These are phyloP conservation scores for Alternaria panax DNA, from an alignment of 2,329 filamentous ascomycete genomes.

Conservation along the genomic window DNA sequence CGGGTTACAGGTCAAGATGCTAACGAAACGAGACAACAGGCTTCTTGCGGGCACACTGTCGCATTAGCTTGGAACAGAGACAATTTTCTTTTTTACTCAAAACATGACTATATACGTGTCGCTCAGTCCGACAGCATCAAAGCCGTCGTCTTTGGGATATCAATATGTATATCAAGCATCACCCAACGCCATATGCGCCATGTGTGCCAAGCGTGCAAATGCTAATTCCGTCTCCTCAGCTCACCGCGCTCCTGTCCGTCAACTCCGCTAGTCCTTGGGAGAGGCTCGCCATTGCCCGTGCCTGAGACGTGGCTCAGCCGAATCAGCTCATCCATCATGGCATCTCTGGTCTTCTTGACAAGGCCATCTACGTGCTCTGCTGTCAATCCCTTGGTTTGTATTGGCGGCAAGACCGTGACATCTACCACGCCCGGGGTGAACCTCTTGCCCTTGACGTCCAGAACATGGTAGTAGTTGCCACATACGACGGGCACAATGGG, in stretches of 20 bases:
- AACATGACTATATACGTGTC: constrained; percentile 12
- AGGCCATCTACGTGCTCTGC: constrained; percentile 46
- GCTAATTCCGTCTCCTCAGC: constrained; percentile 37
- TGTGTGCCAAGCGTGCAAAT: constrained; percentile 7
- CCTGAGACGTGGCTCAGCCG: constrained; percentile 41
- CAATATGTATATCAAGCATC: constrained; percentile 12
- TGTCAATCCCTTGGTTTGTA: constrained; percentile 45
- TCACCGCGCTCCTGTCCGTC: constrained; percentile 26
- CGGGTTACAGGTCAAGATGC: neutral
- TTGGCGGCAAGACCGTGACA: constrained; percentile 49
- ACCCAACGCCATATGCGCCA: constrained; percentile 17
- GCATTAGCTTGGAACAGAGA: neutral
- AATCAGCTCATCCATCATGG: constrained; percentile 49
- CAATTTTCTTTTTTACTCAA: neutral
- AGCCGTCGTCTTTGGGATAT: constrained; percentile 17
- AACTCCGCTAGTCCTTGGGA: constrained; percentile 32
- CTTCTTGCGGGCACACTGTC: neutral
- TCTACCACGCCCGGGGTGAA: constrained; percentile 64
- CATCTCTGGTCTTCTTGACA: constrained; percentile 40
- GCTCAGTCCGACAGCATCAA: constrained; percentile 1
- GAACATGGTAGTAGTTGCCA: constrained; percentile 59
- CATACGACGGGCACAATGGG: constrained; percentile 81
- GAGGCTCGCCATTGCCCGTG: constrained; percentile 33
- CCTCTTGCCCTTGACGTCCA: constrained; percentile 54
- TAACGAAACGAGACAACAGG: too few relatives aligned